Conservation (phyloP, 2,329 filamentous ascomycete species). For the Rhytidhysteron rufulum region DNA sequence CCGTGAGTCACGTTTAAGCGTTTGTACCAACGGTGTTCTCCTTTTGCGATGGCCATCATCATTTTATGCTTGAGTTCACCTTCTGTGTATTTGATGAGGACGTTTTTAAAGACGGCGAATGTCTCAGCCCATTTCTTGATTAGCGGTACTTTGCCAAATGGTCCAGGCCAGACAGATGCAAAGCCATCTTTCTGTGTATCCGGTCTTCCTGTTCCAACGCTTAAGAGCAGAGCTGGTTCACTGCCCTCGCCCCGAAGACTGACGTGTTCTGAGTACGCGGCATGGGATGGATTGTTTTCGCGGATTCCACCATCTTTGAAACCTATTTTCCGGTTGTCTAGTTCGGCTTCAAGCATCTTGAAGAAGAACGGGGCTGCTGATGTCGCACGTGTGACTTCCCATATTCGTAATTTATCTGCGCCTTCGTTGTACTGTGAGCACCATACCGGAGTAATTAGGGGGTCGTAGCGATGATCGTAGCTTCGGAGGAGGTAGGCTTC, state of each 20-base stretch:
- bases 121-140: constrained; percentile 47
- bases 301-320: constrained; percentile 51
- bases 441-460: constrained; percentile 40
- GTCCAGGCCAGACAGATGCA: constrained; percentile 43
- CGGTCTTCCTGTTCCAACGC: constrained; percentile 45
- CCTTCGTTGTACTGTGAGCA: constrained; percentile 47
- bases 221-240: constrained; percentile 43
- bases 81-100: constrained; percentile 51
- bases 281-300: constrained; percentile 48
- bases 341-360: constrained; percentile 44
- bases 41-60: constrained; percentile 44
- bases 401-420: constrained; percentile 46
- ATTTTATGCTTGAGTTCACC: constrained; percentile 46
- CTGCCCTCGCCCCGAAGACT: constrained; percentile 42
- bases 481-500: constrained; percentile 48
- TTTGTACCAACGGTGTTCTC: constrained; percentile 50
- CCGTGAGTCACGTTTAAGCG: constrained; percentile 46
- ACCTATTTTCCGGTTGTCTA: constrained; percentile 29
- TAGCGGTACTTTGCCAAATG: constrained; percentile 38
- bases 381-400: constrained; percentile 51
- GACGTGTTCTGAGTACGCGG: constrained; percentile 46
- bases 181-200: constrained; percentile 45
- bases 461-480: constrained; percentile 44
- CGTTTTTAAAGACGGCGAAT: constrained; percentile 47
- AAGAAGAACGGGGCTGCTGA: constrained; percentile 53